These are phyloP conservation scores for Solanum tarapatanum DNA, from an alignment of 257 asterid genomes.

Conservation along the genomic window DNA sequence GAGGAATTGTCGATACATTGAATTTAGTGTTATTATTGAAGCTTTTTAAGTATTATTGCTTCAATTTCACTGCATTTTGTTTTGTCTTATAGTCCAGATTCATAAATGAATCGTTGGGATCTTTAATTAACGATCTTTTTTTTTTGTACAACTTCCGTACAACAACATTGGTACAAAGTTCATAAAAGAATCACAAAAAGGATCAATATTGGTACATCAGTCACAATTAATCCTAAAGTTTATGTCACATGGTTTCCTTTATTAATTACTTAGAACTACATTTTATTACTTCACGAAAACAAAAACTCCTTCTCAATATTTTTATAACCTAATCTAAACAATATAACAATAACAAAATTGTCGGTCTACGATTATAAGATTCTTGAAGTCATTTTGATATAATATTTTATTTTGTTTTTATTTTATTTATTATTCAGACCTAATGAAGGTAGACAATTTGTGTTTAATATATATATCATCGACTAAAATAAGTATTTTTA, in stretches of 20 bases:
- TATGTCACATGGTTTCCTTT: background rate
- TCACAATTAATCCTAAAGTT: background rate
- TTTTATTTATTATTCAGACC: background rate
- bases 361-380: too few species aligned
- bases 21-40: background rate
- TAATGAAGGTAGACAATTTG: background rate
- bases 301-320: background rate
- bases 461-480: background rate
- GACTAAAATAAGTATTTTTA: background rate
- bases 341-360: background rate
- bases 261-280: background rate
- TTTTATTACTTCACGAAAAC: background rate
- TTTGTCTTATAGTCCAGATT: constrained; percentile 36
- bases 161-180: background rate
- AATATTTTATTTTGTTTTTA: too few species aligned
- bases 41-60: background rate
- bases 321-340: background rate
- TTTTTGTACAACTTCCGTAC: constrained; percentile 43
- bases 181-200: background rate
- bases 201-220: background rate
- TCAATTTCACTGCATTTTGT: background rate
- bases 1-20: background rate
- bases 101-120: constrained; percentile 21
- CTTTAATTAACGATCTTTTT: background rate
- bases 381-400: background rate